phyloP scores from a whole-genome alignment of 495 filamentous ascomycete species.

The Chlorociboria aeruginascens region DNA sequence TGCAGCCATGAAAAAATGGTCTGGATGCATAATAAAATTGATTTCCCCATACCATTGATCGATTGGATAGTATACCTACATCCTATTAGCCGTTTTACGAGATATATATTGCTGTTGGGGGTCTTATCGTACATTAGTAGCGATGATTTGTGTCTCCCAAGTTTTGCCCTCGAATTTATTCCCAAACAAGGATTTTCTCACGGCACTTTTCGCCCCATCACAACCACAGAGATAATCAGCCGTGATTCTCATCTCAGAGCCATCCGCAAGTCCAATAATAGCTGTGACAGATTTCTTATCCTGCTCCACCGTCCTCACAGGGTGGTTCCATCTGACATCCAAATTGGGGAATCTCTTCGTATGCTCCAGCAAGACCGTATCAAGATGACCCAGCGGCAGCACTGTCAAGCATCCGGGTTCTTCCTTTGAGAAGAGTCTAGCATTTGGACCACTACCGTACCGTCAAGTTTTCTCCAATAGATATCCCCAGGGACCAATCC shows the following conservation, averaged over 20 bases:
- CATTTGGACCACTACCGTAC: conserved; percentile 24
- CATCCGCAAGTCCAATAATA: conserved; percentile 31
- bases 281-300: conserved; percentile 35
- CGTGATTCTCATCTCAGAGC: conserved; percentile 20
- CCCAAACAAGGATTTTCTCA: conserved; percentile 43
- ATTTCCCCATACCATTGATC: conserved; percentile 41
- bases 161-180: conserved; percentile 44
- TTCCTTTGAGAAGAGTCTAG: conserved; percentile 16
- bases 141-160: conserved; percentile 45
- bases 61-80: conserved; percentile 50
- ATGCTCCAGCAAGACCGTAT: conserved; percentile 34
- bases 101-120: not conserved
- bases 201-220: conserved; percentile 44
- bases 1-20: conserved; percentile 50
- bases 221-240: conserved; percentile 46
- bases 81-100: conserved; percentile 30
- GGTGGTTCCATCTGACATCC: conserved; percentile 35
- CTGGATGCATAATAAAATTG: conserved; percentile 48
- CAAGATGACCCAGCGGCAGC: conserved; percentile 34
- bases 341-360: conserved; percentile 30
- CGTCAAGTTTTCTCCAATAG: conserved; percentile 38
- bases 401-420: conserved; percentile 34
- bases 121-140: conserved; percentile 46
- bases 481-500: conserved; percentile 38
- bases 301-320: conserved; percentile 36